These are phyloP conservation scores for Zoysia pacifica DNA, from an alignment of 176 grass and related monocot species.

Conservation along the genomic window DNA sequence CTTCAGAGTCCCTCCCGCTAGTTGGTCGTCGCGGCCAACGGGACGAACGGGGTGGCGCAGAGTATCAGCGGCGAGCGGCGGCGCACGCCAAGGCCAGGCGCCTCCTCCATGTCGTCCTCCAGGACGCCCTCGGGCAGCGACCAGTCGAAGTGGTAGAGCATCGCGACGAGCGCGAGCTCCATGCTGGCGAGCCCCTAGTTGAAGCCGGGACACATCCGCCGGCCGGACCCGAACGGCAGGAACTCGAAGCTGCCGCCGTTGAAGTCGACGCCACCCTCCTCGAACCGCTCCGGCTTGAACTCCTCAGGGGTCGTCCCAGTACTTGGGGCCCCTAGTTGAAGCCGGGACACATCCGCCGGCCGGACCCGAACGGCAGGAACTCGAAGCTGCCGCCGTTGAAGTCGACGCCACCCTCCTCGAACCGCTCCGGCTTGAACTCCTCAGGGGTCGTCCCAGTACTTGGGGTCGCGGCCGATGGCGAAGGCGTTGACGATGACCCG, in stretches of 20 bases:
- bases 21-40: background rate
- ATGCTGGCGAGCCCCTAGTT: constrained; percentile 53
- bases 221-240: constrained; percentile 36
- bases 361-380: too few relatives aligned
- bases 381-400: too few relatives aligned
- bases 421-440: constrained; percentile 56
- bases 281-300: too few relatives aligned
- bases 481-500: constrained; percentile 43
- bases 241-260: constrained; percentile 52
- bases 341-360: too few relatives aligned
- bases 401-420: too few relatives aligned
- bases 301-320: background rate
- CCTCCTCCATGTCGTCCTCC: constrained; percentile 44
- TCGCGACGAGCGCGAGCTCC: constrained; percentile 36
- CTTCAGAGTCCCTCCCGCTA: background rate
- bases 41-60: constrained; percentile 42
- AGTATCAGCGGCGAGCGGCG: constrained; percentile 44
- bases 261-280: constrained; percentile 31
- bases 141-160: constrained; percentile 56
- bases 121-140: constrained; percentile 33
- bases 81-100: constrained; percentile 41
- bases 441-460: constrained; percentile 48
- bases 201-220: constrained; percentile 49
- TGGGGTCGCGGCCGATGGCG: constrained; percentile 46
- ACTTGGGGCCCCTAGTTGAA: too few relatives aligned